Base-by-base conservation (phyloP, 805 yeast species). In the Lachancea dasiensis region DNA sequence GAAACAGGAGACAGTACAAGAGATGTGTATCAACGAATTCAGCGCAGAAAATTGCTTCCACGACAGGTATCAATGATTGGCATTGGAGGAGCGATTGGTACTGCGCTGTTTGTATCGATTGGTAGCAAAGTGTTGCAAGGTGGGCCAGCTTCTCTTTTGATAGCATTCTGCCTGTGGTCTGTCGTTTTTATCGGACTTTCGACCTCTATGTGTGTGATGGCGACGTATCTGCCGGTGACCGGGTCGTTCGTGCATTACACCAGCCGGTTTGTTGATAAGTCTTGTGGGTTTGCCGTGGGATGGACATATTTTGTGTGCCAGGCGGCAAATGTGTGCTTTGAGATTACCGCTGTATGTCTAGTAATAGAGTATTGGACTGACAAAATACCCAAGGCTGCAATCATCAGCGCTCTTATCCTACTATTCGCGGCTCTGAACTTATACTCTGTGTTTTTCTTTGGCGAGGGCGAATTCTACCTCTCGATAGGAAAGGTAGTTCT, bases 21-120 rank as follows among this genome's bases (percentile, higher is more conserved):
- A n/a, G n/a, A n/a, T n/a, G n/a, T n/a, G n/a, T n/a, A n/a, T n/a
- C n/a, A 41, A 47, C 36, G 34, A 20, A 36, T 29, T 20, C 24
- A 17, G 11, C 34, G 30, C 6, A 36, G 39, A 30, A 36, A 36
- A 25, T 65, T 80, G 39, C 72, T 73, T 47, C 72, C 74, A 29
- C 70, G 89, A 54, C 90, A 84, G 56, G 62, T 84, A 46, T 79
- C 81, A 41, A 79, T 82, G 86, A 83, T 84, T 63, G 84, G 87
- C 28, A 68, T 82, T 44, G 89, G 86, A 40, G 86, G 86, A 24
- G 72, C 81, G 39, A 81, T 82, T 46, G 89, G 90, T 47, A 76
- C 86, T 5, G 83, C 83, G 47, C 31, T 37, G 16, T 36, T 36
- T 19, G 34, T 36, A n/a, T 36, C 39, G 6, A 36, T 36, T 16